These are phyloP conservation scores for Wickerhamiella cacticola DNA, from an alignment of 805 yeast genomes.

Conservation along the genomic window DNA sequence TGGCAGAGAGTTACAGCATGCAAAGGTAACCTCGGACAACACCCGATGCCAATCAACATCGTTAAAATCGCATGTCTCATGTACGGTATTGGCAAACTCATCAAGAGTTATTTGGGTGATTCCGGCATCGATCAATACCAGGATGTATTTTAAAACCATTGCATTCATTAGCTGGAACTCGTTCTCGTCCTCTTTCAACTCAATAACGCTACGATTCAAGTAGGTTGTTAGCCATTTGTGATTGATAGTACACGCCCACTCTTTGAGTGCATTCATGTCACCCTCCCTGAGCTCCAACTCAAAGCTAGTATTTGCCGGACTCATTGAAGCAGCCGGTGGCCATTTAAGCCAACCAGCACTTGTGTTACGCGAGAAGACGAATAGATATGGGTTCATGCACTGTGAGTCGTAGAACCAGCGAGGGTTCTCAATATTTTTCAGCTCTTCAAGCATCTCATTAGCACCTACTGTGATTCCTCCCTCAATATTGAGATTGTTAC, in stretches of 20 bases:
- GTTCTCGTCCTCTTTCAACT: slow-evolving; percentile 41
- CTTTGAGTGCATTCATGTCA: neutral
- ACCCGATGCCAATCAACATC: slow-evolving; percentile 71
- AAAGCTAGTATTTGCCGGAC: neutral
- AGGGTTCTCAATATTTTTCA: slow-evolving; percentile 39
- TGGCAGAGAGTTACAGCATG: slow-evolving; percentile 17
- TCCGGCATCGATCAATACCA: slow-evolving; percentile 38
- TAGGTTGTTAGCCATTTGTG: slow-evolving; percentile 14
- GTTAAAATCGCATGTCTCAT: slow-evolving; percentile 40
- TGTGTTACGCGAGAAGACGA: slow-evolving; percentile 3
- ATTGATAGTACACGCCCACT: neutral
- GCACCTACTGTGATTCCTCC: slow-evolving; percentile 24
- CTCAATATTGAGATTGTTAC: slow-evolving; percentile 31
- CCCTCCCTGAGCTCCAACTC: neutral
- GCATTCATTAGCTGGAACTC: slow-evolving; percentile 58
- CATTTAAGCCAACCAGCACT: slow-evolving; percentile 13
- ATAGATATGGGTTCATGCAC: neutral
- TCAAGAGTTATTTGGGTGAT: slow-evolving; percentile 35
- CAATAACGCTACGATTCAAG: slow-evolving; percentile 45
- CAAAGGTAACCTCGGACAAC: slow-evolving; percentile 43
- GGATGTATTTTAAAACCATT: slow-evolving; percentile 40
- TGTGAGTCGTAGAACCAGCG: slow-evolving; percentile 43
- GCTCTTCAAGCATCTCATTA: slow-evolving; percentile 40
- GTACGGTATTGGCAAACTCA: slow-evolving; percentile 43
- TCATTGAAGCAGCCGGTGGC: neutral